These are phyloP conservation scores for Pseudonectria foliicola DNA, from an alignment of 2,329 filamentous ascomycete genomes.

Conservation along the genomic window DNA sequence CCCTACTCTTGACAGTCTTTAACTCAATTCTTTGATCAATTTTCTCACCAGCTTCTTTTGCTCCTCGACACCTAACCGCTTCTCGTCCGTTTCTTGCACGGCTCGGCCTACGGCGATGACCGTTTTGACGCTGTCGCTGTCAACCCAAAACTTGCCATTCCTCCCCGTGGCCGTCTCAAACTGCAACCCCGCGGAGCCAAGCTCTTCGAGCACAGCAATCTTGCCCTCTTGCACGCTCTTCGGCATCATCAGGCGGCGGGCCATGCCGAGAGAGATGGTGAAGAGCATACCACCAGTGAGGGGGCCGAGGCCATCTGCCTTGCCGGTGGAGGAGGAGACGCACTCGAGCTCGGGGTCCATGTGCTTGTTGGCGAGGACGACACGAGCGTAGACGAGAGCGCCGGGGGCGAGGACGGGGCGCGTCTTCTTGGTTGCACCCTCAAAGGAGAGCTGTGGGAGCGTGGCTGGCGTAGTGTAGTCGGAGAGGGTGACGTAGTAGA, in stretches of 20 bases:
- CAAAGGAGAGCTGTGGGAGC: slow-evolving; percentile 85
- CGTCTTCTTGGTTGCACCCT: slow-evolving; percentile 86
- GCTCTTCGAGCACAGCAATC: slow-evolving; percentile 68
- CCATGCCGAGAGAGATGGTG: slow-evolving; percentile 69
- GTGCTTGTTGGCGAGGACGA: slow-evolving; percentile 69
- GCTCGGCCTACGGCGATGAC: slow-evolving; percentile 74
- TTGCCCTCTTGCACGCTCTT: slow-evolving; percentile 55
- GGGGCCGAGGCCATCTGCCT: slow-evolving; percentile 79
- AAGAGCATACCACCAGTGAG: slow-evolving; percentile 83
- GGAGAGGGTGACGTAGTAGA: slow-evolving; percentile 73
- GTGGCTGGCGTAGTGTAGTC: slow-evolving; percentile 57
- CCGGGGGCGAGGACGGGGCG: slow-evolving; percentile 69
- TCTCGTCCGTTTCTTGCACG: slow-evolving; percentile 69
- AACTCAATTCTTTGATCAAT: slow-evolving; percentile 53
- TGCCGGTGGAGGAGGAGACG: slow-evolving; percentile 77
- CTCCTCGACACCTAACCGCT: slow-evolving; percentile 52
- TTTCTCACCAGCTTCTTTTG: slow-evolving; percentile 66
- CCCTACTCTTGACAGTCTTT: slow-evolving; percentile 12
- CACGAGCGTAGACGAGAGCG: slow-evolving; percentile 81
- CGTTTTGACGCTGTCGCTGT: slow-evolving; percentile 65
- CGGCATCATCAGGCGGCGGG: slow-evolving; percentile 67
- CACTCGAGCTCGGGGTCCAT: slow-evolving; percentile 90
- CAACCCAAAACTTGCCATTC: slow-evolving; percentile 90
- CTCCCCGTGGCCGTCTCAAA: slow-evolving; percentile 93
- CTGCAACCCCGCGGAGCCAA: slow-evolving; percentile 67